Evolutionary conservation across 257 asterid species (phyloP).

Genomic region (Solanum virginianum): DNA sequence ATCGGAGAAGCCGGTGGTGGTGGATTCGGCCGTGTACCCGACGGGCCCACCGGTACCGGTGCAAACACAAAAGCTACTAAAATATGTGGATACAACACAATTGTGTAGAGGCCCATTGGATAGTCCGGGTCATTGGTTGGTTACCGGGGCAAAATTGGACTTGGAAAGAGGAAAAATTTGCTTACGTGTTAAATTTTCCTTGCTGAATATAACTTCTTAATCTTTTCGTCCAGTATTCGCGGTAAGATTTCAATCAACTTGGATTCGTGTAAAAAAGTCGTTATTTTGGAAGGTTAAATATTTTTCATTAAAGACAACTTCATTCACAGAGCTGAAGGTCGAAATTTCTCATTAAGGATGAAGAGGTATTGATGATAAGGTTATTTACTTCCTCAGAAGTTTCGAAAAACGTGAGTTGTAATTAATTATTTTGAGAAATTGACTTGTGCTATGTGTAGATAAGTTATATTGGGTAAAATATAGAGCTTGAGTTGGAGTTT

Average conservation of each 20-base stretch:
- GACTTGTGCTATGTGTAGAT: neutral
- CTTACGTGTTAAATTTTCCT: slow-evolving; percentile 62
- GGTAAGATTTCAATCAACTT: neutral
- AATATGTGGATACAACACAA: slow-evolving; percentile 58
- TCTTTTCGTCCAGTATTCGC: neutral
- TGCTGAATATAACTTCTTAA: slow-evolving; percentile 30
- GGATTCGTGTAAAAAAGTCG: neutral
- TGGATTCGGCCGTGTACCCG: slow-evolving; percentile 74
- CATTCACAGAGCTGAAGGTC: neutral
- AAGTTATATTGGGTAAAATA: neutral
- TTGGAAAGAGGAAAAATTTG: slow-evolving; percentile 71
- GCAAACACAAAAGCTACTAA: slow-evolving; percentile 40
- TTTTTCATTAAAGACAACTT: neutral
- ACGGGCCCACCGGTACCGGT: slow-evolving; percentile 58
- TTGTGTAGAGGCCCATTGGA: slow-evolving; percentile 69
- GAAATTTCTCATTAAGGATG: neutral
- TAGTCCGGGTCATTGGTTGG: slow-evolving; percentile 91
- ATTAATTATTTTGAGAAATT: neutral
- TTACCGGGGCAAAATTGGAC: slow-evolving; percentile 71
- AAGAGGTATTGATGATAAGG: neutral
- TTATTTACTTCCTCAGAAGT: neutral
- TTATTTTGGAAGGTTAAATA: neutral
- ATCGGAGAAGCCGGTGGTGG: slow-evolving; percentile 29
- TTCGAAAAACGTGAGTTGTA: neutral
- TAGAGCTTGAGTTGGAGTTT: neutral